Evolutionary conservation across 768 basidiomycete species (phyloP), one percentile per base, ranked within the genome.

Genomic region (Phaffia australis): DNA sequence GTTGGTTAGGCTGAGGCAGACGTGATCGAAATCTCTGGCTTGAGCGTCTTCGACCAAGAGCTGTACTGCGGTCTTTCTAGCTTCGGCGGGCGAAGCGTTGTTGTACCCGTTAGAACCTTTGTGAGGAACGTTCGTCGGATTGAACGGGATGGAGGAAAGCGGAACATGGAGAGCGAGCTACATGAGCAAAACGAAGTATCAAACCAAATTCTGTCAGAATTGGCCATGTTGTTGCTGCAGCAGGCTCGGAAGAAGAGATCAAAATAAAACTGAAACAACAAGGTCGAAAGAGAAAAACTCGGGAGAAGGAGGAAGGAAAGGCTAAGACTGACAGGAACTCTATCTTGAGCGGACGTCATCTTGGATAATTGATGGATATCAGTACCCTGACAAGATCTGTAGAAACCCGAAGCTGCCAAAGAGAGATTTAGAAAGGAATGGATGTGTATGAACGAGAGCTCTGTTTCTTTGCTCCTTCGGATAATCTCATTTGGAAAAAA

Each of bases 151-250:
- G 1, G 60, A 32, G 0, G 61, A 46, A 27, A 69, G 63, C 18
- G 67, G 67, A 47, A 69, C 59, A 48, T 69, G 67, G 14, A 69
- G 63, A 50, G 67, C 67, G 57, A 69, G 67, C 67, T 69, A 50
- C 21, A 21, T 23, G n/a, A 47, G 46, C 11, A 49, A 25, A 50
- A 25, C 30, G n/a, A 14, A 14, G n/a, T 7, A 48, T 23, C 19
- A 57, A 32, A 32, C 7, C 25, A 19, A 21, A n/a, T 27, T 7
- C 8, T 15, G 58, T 18, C 16, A n/a, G 6, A 25, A 56, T 56
- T 25, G n/a, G 23, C 25, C 18, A 16, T 30, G 23, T 8, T 25
- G 3, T 56, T 27, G 56, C 11, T 14, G 29, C 23, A n/a, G 35
- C 0, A 23, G 1, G 57, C 6, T 16, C 35, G 9, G 56, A 5